Percentiles rank a stretch among this genome's conserved stretches.
Evolutionary conservation across 352 stramenopile genomes (phyloP).

Genomic region (Phytophthora sansomeana): DNA sequence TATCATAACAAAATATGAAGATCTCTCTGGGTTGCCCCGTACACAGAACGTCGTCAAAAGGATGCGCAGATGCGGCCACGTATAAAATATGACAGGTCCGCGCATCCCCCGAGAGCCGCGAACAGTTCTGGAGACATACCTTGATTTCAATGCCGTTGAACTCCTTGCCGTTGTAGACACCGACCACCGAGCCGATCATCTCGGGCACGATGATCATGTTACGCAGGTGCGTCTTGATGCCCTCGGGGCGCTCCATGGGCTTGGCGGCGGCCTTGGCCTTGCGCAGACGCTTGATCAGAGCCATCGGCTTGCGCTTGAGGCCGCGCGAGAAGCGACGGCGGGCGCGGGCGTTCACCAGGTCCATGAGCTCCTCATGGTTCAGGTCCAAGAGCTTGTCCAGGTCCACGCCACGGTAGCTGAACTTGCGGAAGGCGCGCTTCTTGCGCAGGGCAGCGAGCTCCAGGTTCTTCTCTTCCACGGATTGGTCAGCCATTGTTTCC

Average conservation of each 20-base stretch:
- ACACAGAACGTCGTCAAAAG: constrained; percentile 90
- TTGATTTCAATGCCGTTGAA: constrained; percentile 99
- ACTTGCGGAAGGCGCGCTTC: constrained; percentile 99
- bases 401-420: constrained; percentile 99
- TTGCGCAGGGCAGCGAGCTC: constrained; percentile 97
- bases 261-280: constrained; percentile 99
- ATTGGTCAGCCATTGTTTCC: constrained; percentile 62
- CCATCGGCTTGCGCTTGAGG: constrained; percentile 99
- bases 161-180: constrained; percentile 99
- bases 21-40: constrained; percentile 89
- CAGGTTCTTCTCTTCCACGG: constrained; percentile 72
- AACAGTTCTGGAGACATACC: constrained; percentile 89
- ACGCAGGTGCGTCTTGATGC: constrained; percentile 99
- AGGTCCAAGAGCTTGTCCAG: constrained; percentile 99
- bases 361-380: constrained; percentile 99
- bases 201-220: constrained; percentile 99
- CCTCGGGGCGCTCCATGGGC: constrained; percentile 97
- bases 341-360: constrained; percentile 96
- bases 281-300: constrained; percentile 99
- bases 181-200: constrained; percentile 99
- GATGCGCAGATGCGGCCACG: constrained; percentile 57
- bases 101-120: constrained; percentile 82
- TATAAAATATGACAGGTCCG: constrained; percentile 28
- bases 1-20: constrained; percentile 17
- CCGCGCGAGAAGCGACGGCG: constrained; percentile 98